These are phyloP conservation scores for Podila horticola DNA, from an alignment of 192 early-diverging fungal species.

Conservation along the genomic window DNA sequence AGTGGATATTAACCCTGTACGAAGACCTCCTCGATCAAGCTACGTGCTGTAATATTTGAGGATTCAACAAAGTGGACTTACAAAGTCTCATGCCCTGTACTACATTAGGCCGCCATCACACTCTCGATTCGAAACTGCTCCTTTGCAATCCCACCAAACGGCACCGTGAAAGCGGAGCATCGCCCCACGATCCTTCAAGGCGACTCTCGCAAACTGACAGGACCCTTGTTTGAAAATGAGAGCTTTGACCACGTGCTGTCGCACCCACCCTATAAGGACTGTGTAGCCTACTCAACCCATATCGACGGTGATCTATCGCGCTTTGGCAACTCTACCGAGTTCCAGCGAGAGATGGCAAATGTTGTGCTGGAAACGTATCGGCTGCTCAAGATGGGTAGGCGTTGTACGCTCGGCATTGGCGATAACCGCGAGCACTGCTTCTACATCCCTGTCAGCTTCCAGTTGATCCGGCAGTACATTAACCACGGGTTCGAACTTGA, in stretches of 20 bases:
- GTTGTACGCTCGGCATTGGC: conserved; percentile 90
- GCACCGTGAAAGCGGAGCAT: conserved; percentile 76
- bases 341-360: conserved; percentile 77
- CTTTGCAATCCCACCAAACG: conserved; percentile 75
- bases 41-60: no score
- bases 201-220: conserved; percentile 77
- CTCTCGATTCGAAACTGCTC: conserved; percentile 89
- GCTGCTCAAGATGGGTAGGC: conserved; percentile 74
- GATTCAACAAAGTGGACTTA: background rate
- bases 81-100: background rate
- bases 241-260: conserved; percentile 90
- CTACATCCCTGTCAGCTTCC: conserved; percentile 88
- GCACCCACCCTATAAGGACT: conserved; percentile 97
- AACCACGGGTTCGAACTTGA: conserved; percentile 88
- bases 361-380: conserved; percentile 79
- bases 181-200: conserved; percentile 85
- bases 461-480: conserved; percentile 85
- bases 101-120: conserved; percentile 73
- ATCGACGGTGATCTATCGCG: conserved; percentile 90
- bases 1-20: conserved; percentile 89
- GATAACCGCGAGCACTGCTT: conserved; percentile 93
- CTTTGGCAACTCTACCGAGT: conserved; percentile 80
- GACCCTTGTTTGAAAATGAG: conserved; percentile 74
- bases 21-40: background rate
- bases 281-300: conserved; percentile 84